Evolutionary conservation across 2,329 filamentous ascomycete genomes (phyloP), one percentile per base, ranked within the genome.

Genomic region (Phaeosphaeriaceae sp.): DNA sequence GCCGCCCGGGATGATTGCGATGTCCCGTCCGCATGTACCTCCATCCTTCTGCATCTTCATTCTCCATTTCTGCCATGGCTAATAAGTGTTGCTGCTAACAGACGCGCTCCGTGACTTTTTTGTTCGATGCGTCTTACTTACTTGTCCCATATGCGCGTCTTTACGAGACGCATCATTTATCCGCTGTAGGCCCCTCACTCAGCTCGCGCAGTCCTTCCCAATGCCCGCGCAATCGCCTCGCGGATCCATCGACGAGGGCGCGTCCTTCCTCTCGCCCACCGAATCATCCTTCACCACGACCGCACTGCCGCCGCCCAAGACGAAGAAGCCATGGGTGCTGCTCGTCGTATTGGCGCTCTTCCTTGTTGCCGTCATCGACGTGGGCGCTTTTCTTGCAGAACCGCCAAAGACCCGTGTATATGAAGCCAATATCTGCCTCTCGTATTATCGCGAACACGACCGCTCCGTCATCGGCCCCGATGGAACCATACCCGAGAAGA

Each of bases 401-500:
- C 78, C 81, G 0, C 82, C 82, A 3, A 77, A 78, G 64, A 83
- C 81, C 7, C 80, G 82, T 51, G 78, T 85, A 42, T 82, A 77
- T 70, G 83, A 85, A 64, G 76, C 79, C 22, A 83, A 84, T 52
- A 76, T 81, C 32, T 85, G 82, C 65, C 74, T 79, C 21, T 74
- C 78, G 32, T 81, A 82, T 67, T 85, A 80, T 61, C 53, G 73
- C 35, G 63, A 71, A 28, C 68, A 77, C 49, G 80, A 84, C 56
- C 76, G 80, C 19, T 77, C 73, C n/a, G 73, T 79, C 58, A 81
- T 84, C 61, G 73, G 69, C 1, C 58, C 66, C 9, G 72, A 79
- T 59, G 80, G 81, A 13, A 72, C 76, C 23, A 78, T 85, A 17
- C 71, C 77, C 1, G 83, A 85, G 73, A 72, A 76, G n/a, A 64